These are phyloP conservation scores for Pythium rhizo-oryzae DNA, from an alignment of 352 stramenopile genomes.

Conservation along the genomic window DNA sequence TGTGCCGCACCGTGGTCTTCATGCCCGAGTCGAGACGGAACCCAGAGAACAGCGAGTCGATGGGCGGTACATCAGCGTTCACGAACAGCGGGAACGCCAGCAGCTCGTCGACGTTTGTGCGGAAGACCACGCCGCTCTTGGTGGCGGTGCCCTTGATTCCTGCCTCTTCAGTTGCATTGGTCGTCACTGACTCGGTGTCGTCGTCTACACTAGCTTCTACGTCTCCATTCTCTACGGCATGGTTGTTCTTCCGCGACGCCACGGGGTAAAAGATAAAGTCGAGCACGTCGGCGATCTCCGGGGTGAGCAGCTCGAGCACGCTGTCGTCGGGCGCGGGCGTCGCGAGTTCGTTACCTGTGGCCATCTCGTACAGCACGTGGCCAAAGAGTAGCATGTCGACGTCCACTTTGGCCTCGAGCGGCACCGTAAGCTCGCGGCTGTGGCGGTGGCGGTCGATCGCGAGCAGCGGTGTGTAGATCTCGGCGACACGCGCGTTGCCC, in stretches of 20 bases:
- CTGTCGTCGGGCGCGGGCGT: slow-evolving; percentile 42
- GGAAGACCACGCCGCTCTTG: slow-evolving; percentile 34
- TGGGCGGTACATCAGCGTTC: slow-evolving; percentile 39
- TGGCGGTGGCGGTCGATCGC: slow-evolving; percentile 58
- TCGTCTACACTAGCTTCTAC: neutral
- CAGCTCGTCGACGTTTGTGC: slow-evolving; percentile 45
- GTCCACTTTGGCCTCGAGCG: slow-evolving; percentile 65
- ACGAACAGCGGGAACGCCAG: slow-evolving; percentile 48
- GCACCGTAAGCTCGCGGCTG: slow-evolving; percentile 58
- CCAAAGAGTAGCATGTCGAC: slow-evolving; percentile 74
- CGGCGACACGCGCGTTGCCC: slow-evolving; percentile 54
- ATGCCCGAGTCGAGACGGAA: slow-evolving; percentile 75
- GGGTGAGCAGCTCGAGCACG: slow-evolving; percentile 52
- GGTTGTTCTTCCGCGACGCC: neutral
- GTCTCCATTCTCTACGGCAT: neutral
- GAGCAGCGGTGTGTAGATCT: slow-evolving; percentile 69
- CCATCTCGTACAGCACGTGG: slow-evolving; percentile 81
- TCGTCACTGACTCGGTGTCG: slow-evolving; percentile 2
- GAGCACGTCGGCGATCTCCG: slow-evolving; percentile 64
- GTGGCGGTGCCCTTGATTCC: neutral
- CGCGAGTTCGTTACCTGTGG: slow-evolving; percentile 58
- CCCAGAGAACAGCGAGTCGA: slow-evolving; percentile 56
- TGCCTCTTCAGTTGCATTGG: neutral
- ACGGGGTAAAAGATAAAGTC: slow-evolving; percentile 53
- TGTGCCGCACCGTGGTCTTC: slow-evolving; percentile 73